A percentile compares a stretch with the other conserved stretches of the same genome.
phyloP scores from a whole-genome alignment of 768 basidiomycete genomes.

The Mycena capillaripes region DNA sequence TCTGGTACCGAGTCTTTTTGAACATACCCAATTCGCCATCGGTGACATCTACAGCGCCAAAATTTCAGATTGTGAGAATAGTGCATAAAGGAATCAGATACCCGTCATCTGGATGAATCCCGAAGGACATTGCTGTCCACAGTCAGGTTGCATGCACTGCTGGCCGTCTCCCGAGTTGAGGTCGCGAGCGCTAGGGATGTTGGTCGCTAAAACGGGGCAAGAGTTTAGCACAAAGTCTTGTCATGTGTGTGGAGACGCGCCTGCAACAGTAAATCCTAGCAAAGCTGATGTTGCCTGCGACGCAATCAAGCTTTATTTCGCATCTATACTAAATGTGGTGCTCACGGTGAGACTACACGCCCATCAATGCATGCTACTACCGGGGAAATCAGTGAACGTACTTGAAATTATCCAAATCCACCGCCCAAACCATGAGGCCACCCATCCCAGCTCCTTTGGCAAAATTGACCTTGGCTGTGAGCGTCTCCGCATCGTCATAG shows the following conservation, averaged over 20 bases:
- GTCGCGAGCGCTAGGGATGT: neutral
- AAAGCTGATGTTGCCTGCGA: neutral
- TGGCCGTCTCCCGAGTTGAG: neutral
- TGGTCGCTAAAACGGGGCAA: neutral
- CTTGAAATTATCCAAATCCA: neutral
- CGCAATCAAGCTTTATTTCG: neutral
- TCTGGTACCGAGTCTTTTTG: neutral
- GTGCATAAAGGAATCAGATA: neutral
- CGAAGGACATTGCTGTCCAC: constrained; percentile 3
- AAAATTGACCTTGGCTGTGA: neutral
- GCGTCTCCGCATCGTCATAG: constrained; percentile 2
- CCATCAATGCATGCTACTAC: neutral
- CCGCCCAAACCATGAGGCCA: constrained; percentile 6
- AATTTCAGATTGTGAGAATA: neutral
- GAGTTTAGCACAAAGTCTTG: neutral
- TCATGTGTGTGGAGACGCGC: neutral
- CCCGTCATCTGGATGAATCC: constrained; percentile 2
- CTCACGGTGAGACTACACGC: neutral
- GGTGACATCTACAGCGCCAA: neutral
- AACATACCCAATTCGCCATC: constrained; percentile 9
- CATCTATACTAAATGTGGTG: neutral
- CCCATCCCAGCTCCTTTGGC: constrained; percentile 1
- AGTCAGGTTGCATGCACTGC: constrained; percentile 1
- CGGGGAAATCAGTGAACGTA: neutral
- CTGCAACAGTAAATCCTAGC: neutral